Base-by-base conservation (phyloP, 2,329 filamentous ascomycete genomes). In the Hypoxylon sp. region DNA sequence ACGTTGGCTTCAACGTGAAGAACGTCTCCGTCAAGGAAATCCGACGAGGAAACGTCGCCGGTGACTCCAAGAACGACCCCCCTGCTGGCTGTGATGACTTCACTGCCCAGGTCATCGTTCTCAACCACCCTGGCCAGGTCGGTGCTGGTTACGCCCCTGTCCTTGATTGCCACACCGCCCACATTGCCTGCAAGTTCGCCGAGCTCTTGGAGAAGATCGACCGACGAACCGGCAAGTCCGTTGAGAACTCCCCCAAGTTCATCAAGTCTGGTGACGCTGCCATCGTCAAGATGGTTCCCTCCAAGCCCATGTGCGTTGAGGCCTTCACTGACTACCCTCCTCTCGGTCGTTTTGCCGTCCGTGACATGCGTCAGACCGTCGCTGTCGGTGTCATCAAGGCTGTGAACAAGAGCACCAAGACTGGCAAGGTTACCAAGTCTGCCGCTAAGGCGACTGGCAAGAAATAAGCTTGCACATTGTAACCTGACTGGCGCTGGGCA, bases 11-110 rank as follows among this genome's bases (percentile, higher is more conserved):
- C 95, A 99, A 99, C 93, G 95, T 99, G 88, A 99, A 99, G 95
- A 99, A 99, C 96, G 96, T 99, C 82, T 98, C 96, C 86, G 96
- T 99, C 88, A 99, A 99, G 95, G 96, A 99, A 85, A 97, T 99
- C 83, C 96, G 96, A 87, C 96, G 96, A 97, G 96, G 96, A 83
- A 98, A 99, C 92, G 96, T 99, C 80, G 93, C 93, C 81, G 94
- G 94, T 94, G 96, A 99, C 94, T 95, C 93, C 91, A 99, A 99
- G 95, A 97, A 97, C 90, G 96, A 99, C 89, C 96, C 96, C 80
- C 94, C 96, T 76, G 83, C 86, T 83, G 96, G 89, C 81, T 90
- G 90, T 81, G 94, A 95, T 81, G 95, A 92, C 81, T 99, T 99
- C 94, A 97, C 94, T 85, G 96, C 96, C 83, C 96, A 99, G 92